Conservation (phyloP, 176 grass and related monocot genomes). For the Oryza meyeriana region DNA sequence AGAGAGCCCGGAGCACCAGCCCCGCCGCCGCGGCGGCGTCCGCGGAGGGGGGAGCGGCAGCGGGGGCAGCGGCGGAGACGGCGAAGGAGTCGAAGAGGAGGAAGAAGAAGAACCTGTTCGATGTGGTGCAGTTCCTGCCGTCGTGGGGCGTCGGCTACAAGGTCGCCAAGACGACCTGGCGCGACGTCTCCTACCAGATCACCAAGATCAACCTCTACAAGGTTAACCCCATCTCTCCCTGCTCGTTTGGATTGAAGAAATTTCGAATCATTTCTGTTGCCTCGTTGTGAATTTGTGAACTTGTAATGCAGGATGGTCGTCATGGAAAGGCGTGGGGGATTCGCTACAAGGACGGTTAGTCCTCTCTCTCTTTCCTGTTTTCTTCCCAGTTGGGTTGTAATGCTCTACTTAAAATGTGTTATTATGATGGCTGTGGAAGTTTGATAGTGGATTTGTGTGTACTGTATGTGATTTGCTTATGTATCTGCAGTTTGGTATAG, state of each 20-base stretch:
- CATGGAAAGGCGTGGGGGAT: conserved; percentile 96
- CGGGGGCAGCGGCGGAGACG: not conserved
- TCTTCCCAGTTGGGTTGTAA: not conserved
- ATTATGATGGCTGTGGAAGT: not conserved
- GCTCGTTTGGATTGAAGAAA: not conserved
- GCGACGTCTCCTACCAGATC: conserved; percentile 83
- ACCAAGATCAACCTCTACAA: conserved; percentile 99
- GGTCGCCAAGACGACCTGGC: conserved; percentile 92
- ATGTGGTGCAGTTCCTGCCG: conserved; percentile 87
- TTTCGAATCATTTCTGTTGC: not conserved
- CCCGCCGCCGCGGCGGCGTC: not conserved
- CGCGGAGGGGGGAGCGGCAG: not conserved
- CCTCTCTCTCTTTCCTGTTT: not conserved
- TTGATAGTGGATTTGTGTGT: not conserved
- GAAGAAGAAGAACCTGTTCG: conserved; percentile 94
- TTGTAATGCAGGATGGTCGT: conserved; percentile 58
- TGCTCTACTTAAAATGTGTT: not conserved
- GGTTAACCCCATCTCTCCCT: conserved; percentile 17
- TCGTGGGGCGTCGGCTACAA: conserved; percentile 82
- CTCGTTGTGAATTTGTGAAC: not conserved
- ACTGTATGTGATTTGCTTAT: not conserved
- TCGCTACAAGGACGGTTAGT: conserved; percentile 80
- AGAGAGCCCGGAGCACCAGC: conserved; percentile 37
- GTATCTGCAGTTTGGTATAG: not conserved
- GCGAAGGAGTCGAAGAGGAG: conserved; percentile 47